Base-by-base conservation (phyloP, 768 basidiomycete genomes). In the Boletus fagicola region DNA sequence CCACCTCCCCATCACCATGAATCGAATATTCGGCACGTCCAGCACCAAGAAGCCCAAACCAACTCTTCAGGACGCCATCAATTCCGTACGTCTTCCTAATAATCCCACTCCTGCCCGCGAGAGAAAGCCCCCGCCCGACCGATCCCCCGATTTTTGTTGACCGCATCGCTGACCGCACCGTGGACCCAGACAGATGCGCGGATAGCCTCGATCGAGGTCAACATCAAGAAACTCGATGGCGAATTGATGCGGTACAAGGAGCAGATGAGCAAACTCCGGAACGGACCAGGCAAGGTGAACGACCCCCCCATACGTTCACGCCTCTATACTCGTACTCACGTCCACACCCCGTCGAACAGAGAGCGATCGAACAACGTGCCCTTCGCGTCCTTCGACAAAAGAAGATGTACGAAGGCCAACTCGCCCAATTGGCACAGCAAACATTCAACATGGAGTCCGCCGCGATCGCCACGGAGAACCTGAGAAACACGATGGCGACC, bases 371-470 rank as follows among this genome's bases (percentile, higher is more conserved):
- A 72, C 88, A 95, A 72, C 86, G 97, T n/a, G 97, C 97, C 2
- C 74, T 98, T 55, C 82, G 92, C 46, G 92, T 91, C 3, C 80
- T 99, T 42, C 94, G 93, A 75, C 97, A 98, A 77, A 98, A 93
- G 79, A 82, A 85, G 74, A 87, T 98, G 92, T 96, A 96, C 75
- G 97, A 99, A 71, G 80, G 79, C 15, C 97, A 99, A 72, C 82
- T 98, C 39, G 80, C 85, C 10, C 94, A 97, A 72, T 80, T 99
- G 16, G 79, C 89, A 30, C 97, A 98, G 70, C 97, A 98, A 72
- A 88, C 92, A 24, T 98, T 93, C 78, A 98, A 99, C 75, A 98
- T 98, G 91, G 95, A 99, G 76, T 94, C 91, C 53, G 90, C 95
- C 13, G 84, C 90, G 15, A 85, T 98, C 66, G 87, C 92, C 10